A percentile compares a stretch with the other conserved stretches of the same genome.
Conservation (phyloP, 805 yeast genomes). For the Helenozyma baotianmanensis region DNA sequence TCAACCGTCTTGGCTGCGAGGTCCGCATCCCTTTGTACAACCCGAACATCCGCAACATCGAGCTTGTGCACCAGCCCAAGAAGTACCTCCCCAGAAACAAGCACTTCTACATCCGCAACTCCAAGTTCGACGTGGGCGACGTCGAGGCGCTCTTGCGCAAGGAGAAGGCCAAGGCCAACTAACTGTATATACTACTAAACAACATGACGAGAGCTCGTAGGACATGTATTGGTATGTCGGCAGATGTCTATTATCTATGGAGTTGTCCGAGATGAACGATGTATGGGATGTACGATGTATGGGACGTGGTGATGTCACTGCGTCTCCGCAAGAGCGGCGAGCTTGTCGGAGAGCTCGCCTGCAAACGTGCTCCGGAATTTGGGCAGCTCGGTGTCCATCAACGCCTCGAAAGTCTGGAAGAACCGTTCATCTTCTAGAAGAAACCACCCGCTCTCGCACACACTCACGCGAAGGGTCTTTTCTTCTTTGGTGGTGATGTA, state of each 20-base stretch:
- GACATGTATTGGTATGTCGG: too few species aligned
- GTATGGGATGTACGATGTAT: too few species aligned
- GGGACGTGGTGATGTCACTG: too few species aligned
- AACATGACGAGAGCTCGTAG: too few species aligned
- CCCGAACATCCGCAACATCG: conserved; percentile 74
- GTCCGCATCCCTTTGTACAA: conserved; percentile 74
- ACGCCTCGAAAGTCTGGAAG: conserved; percentile 15
- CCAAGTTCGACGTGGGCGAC: conserved; percentile 65
- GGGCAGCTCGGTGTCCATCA: conserved; percentile 11
- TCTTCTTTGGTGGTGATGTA: conserved; percentile 9
- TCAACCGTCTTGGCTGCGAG: conserved; percentile 82
- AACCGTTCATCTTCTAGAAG: background rate
- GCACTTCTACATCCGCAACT: conserved; percentile 84
- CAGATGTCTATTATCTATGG: too few species aligned
- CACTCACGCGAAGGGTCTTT: conserved; percentile 2
- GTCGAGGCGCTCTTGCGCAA: conserved; percentile 40
- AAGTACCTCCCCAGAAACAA: conserved; percentile 73
- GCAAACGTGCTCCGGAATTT: conserved; percentile 13
- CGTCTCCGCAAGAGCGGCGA: too few species aligned
- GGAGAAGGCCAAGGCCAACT: conserved; percentile 12
- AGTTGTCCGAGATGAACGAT: too few species aligned
- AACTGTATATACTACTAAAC: too few species aligned
- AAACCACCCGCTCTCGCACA: conserved; percentile 12
- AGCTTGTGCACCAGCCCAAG: conserved; percentile 68
- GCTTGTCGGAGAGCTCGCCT: conserved; percentile 6